Evolutionary conservation across 192 early-diverging fungal genomes (phyloP), one percentile per base, ranked within the genome.

Genomic region (Backusella psychrophila): DNA sequence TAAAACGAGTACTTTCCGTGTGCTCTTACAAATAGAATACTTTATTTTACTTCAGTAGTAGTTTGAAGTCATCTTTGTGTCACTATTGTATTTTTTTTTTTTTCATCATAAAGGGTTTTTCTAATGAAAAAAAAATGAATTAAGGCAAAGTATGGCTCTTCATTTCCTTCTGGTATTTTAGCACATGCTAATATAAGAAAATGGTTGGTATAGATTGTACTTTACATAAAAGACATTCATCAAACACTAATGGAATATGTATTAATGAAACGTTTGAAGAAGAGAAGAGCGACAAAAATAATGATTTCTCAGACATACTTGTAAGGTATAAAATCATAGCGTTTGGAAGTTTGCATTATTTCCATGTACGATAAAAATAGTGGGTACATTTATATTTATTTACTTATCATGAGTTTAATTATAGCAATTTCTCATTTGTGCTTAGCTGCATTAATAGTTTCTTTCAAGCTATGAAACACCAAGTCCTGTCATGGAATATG

Each of bases 371-470:
- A 17, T 29, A 14, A 63, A 63, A 29, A 63, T 12, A 63, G 23
- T 63, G 5, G 3, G 6, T 14, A 29, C 23, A 26, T 26, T 23
- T 59, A 33, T 59, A 21, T 49, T 49, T 49, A 7, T 49, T 49
- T 49, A 21, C 42, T 49, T 49, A 42, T 41, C 21, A n/a, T 29
- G 33, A n/a, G 36, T 63, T 33, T 21, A 15, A 34, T 83, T 89
- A 85, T 94, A 69, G 90, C 89, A 21, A 87, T 84, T 41, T 92
- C 42, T 44, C 42, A 44, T 92, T 77, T 93, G 89, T 65, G 88
- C 90, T 70, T 92, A 23, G 87, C 90, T 8, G 90, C 91, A 3
- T 74, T 93, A 73, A 91, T 92, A 71, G 85, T 85, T 56, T 90
- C 88, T 9, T 79, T 93, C 52, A 90, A 90, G 75, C 86, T 88